Evolutionary conservation across 75 land plant species (phyloP).

Genomic region (Pseudotsuga menziesii): DNA sequence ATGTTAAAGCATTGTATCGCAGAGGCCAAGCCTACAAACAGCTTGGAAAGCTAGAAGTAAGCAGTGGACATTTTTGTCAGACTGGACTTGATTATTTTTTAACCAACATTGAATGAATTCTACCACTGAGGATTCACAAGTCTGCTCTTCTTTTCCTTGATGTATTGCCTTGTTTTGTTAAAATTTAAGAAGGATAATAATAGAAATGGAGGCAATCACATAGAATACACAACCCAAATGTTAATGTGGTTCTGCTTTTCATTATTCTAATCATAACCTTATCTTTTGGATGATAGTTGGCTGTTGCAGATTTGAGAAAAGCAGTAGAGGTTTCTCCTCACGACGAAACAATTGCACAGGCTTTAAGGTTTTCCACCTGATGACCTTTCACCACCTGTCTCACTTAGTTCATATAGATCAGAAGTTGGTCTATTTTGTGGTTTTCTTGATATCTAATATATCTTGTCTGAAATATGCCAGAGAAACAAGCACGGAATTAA

Average conservation of each 20-base stretch:
- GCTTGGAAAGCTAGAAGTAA: slow-evolving; percentile 61
- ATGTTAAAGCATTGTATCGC: slow-evolving; percentile 94
- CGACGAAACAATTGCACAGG: slow-evolving; percentile 85
- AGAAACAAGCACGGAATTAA: slow-evolving; percentile 30
- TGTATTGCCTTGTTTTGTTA: neutral
- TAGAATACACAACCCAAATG: neutral
- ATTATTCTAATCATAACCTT: neutral
- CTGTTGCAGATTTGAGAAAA: slow-evolving; percentile 70
- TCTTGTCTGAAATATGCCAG: slow-evolving; percentile 21
- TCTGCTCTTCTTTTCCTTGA: neutral
- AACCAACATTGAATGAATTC: neutral
- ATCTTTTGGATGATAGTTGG: slow-evolving; percentile 33
- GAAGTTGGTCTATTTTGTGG: neutral
- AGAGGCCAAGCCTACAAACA: slow-evolving; percentile 96
- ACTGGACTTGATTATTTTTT: neutral
- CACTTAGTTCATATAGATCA: neutral
- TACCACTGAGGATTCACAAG: neutral
- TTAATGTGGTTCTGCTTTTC: neutral
- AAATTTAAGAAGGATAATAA: neutral
- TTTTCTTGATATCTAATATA: neutral
- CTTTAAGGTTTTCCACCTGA: slow-evolving; percentile 51
- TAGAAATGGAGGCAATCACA: neutral
- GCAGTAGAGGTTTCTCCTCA: slow-evolving; percentile 81
- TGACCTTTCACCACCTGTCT: neutral
- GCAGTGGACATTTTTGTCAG: slow-evolving; percentile 11